phyloP scores from a whole-genome alignment of 495 filamentous ascomycete genomes.

The Penicillium roqueforti region DNA sequence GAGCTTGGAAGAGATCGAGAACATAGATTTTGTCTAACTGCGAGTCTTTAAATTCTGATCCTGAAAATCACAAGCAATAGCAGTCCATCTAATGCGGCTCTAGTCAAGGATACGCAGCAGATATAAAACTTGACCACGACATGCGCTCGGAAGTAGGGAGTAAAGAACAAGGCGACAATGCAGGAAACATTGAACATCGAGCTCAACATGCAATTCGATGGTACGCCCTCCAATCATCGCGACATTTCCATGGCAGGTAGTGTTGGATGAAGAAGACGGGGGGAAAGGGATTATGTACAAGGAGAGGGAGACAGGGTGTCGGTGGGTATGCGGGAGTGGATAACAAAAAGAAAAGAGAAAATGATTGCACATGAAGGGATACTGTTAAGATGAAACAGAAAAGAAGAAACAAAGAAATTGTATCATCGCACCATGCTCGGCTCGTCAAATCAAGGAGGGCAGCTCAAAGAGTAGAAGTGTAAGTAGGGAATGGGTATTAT shows the following conservation, averaged over 20 bases:
- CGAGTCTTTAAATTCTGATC: neutral
- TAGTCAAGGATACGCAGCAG: neutral
- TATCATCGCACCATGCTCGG: slow-evolving; percentile 33
- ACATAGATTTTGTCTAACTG: neutral
- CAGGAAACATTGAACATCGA: neutral
- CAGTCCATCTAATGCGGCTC: neutral
- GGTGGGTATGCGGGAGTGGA: slow-evolving; percentile 16
- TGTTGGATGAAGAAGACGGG: slow-evolving; percentile 3
- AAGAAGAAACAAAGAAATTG: slow-evolving; percentile 18
- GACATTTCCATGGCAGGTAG: slow-evolving; percentile 14
- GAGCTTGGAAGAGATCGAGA: neutral
- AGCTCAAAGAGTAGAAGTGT: slow-evolving; percentile 12
- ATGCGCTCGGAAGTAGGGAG: neutral
- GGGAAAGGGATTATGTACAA: slow-evolving; percentile 29
- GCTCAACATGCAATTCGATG: slow-evolving; percentile 22
- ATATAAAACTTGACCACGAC: neutral
- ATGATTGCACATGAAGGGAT: slow-evolving; percentile 14
- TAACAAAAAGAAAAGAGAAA: slow-evolving; percentile 1
- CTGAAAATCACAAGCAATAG: neutral
- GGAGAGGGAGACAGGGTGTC: slow-evolving; percentile 9
- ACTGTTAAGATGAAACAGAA: slow-evolving; percentile 6
- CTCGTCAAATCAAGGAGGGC: slow-evolving; percentile 28
- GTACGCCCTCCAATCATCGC: slow-evolving; percentile 14
- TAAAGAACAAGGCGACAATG: neutral
- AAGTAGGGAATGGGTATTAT: slow-evolving; percentile 24